Evolutionary conservation across 164 flowering plant genomes (phyloP), one percentile per base, ranked within the genome.

Genomic region (Tetrastigma voinierianum): DNA sequence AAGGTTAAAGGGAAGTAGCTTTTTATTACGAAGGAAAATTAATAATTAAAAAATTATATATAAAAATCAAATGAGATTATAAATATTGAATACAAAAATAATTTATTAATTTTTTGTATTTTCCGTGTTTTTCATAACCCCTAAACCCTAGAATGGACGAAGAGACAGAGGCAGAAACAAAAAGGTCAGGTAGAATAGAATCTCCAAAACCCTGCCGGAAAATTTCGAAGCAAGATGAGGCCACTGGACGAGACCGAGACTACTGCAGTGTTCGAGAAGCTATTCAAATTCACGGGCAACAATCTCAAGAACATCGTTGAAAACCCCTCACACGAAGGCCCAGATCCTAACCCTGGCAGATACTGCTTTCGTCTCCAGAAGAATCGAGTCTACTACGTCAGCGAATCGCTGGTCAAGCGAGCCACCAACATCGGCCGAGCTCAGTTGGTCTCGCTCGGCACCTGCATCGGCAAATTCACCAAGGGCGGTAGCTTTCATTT

Each of bases 401-500:
- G 80, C 55, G 90, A 85, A 46, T 73, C 93, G 2, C 63, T 90
- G 10, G 89, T 90, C 44, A 83, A 81, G 70, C 83, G 96, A 2
- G 96, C 96, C 43, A 90, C 92, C 53, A 87, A 90, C 78, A 47
- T 90, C 46, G 72, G 82, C 55, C 84, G 92, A 3, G 67, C 73
- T 13, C 77, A 84, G n/a, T 72, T 90, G 13, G 83, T 82, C 15
- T 76, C 88, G 0, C 71, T 87, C 1, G 96, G 92, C 0, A 82
- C 86, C 18, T 84, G 87, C 73, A 75, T 87, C n/a, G 96, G 96
- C 16, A 86, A 83, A 62, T 83, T 84, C 78, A 87, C 97, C 13
- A 85, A 89, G 47, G 74, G 80, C 1, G 90, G 93, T 2, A 83
- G 72, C 57, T 93, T 93, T 66, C 95, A 82, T 53, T 69, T 93